These are phyloP conservation scores for Pseudocercospora eumusae DNA, from an alignment of 2,329 filamentous ascomycete genomes.

Conservation along the genomic window DNA sequence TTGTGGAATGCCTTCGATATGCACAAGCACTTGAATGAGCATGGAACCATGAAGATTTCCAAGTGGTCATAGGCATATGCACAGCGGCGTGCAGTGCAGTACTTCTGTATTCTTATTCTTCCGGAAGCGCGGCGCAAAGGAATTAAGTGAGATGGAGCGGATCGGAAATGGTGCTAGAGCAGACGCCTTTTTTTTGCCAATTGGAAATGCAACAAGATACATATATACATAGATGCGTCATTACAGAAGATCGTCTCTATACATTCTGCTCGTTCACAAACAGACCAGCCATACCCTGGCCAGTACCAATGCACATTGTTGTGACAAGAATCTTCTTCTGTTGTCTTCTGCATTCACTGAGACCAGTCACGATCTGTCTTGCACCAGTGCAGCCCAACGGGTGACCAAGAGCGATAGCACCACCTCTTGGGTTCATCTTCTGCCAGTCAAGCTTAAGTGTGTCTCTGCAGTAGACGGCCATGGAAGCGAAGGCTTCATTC, in stretches of 20 bases:
- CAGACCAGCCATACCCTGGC: conserved; percentile 66
- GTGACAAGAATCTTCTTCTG: conserved; percentile 63
- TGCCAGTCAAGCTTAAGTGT: conserved; percentile 66
- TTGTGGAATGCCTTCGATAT: conserved; percentile 86
- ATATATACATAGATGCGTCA: background rate
- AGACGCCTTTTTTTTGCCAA: conserved; percentile 1
- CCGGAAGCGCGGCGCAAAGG: background rate
- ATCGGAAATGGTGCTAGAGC: background rate
- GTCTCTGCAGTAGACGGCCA: conserved; percentile 84
- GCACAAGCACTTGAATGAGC: conserved; percentile 77
- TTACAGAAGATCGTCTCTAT: background rate
- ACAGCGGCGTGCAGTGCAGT: background rate
- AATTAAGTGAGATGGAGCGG: background rate
- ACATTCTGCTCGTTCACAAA: conserved; percentile 63
- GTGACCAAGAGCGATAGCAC: conserved; percentile 80
- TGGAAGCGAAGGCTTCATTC: conserved; percentile 97
- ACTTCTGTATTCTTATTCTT: background rate
- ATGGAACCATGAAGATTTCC: conserved; percentile 86
- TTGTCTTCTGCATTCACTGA: conserved; percentile 37
- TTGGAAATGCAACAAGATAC: background rate
- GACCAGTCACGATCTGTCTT: conserved; percentile 81
- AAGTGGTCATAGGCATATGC: conserved; percentile 53
- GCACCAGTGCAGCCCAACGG: conserved; percentile 77
- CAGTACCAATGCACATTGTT: conserved; percentile 79
- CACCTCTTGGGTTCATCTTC: conserved; percentile 80